These are phyloP conservation scores for Ganoderma lucidum DNA, from an alignment of 1,284 basidiomycete species.

Conservation along the genomic window DNA sequence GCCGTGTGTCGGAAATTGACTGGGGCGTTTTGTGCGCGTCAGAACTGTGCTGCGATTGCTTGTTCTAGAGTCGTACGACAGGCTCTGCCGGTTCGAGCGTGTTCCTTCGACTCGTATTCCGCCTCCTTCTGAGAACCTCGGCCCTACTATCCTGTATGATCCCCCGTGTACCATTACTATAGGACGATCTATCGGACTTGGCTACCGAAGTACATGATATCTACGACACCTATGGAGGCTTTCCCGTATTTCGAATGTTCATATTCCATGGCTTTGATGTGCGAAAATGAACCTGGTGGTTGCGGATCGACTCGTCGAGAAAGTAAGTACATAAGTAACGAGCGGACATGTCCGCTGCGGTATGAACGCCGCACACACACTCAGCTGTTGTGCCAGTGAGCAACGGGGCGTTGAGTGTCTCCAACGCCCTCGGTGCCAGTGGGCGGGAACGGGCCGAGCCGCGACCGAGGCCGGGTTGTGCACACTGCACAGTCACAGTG, in stretches of 20 bases:
- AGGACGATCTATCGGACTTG: constrained; percentile 23
- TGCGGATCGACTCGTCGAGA: background rate
- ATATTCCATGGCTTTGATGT: background rate
- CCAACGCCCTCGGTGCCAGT: too few relatives aligned
- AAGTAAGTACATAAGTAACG: background rate
- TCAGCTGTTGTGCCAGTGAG: too few relatives aligned
- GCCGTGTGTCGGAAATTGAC: constrained; percentile 16
- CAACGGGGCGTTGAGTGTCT: too few relatives aligned
- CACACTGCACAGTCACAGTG: background rate
- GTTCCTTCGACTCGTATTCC: background rate
- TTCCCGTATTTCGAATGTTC: background rate
- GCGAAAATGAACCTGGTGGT: background rate
- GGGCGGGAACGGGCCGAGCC: constrained; percentile 5
- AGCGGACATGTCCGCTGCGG: background rate
- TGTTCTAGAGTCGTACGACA: constrained; percentile 54
- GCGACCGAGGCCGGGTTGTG: constrained; percentile 1
- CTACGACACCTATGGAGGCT: constrained; percentile 12
- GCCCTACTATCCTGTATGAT: constrained; percentile 22
- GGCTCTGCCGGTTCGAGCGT: constrained; percentile 21
- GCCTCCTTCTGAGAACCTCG: constrained; percentile 6
- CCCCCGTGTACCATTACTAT: constrained; percentile 25
- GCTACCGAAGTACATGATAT: background rate
- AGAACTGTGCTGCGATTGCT: constrained; percentile 78
- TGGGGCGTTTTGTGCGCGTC: constrained; percentile 24
- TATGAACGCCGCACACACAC: too few relatives aligned